Evolutionary conservation across 371 early-diverging fungal genomes (phyloP), one percentile per base, ranked within the genome.

Genomic region (Mortierella sp.): DNA sequence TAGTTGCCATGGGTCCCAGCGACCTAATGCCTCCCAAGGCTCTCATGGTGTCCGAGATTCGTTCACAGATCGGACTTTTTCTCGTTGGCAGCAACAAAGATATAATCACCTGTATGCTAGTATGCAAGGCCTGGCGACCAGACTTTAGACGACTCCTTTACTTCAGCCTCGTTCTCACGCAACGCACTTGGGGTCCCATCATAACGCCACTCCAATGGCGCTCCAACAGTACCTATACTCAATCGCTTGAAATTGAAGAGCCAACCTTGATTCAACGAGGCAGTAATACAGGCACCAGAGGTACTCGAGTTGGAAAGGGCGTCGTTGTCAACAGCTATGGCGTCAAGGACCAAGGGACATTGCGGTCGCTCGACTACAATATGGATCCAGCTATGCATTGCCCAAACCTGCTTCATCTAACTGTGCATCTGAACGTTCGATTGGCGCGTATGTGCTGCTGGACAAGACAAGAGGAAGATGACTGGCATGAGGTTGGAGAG

Each of bases 71-170:
- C 32, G 75, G 75, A 12, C 35, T 45, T 54, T 75, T 75, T 28
- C 70, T 75, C 57, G 18, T 70, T n/a, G 61, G 62, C 40, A 24
- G n/a, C 49, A 69, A 75, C 16, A 55, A 35, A 20, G 75, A 75
- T 39, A 40, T 75, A 12, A 70, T 70, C n/a, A 20, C 64, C 2
- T 75, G 75, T 28, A 75, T 75, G 75, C 18, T 26, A 28, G 70
- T 75, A 16, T 70, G 70, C 57, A 75, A 70, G 62, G 64, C 57
- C 14, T 75, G 75, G 75, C 43, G 70, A 18, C 18, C 61, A 0
- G 75, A 75, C 49, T 75, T 75, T 52, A 62, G 75, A 40, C 52
- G 75, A 39, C 62, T 75, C 11, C 66, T 75, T 45, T 75, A 66
- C 43, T 37, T 32, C 14, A 28, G 45, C 43, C 62, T 75, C 5